Percentiles rank a stretch among this genome's conserved stretches.
These are phyloP conservation scores for Saccharomycopsis fermentans DNA, from an alignment of 805 yeast species.

Conservation along the genomic window DNA sequence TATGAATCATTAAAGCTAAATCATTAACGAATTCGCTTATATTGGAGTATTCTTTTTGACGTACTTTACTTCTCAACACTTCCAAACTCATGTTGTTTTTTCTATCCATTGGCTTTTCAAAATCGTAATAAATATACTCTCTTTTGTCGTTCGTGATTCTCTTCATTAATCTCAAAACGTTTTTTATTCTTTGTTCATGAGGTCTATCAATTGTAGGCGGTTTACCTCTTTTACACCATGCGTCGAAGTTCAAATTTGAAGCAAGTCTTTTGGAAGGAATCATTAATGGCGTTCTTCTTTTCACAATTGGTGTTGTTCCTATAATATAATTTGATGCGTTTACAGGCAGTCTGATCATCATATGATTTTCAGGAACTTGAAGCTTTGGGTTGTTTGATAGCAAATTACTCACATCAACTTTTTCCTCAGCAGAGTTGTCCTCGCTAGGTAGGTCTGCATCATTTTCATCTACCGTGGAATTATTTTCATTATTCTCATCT, in stretches of 20 bases:
- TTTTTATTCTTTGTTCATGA: constrained; percentile 84
- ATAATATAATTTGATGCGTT: neutral
- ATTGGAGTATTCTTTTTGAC: constrained; percentile 68
- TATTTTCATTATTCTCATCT: neutral
- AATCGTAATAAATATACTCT: constrained; percentile 44
- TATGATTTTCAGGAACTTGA: neutral
- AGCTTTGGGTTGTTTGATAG: neutral
- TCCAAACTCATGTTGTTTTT: constrained; percentile 59
- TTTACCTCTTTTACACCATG: constrained; percentile 65
- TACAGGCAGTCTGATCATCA: constrained; percentile 1
- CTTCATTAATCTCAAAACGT: constrained; percentile 71
- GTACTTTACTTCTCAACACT: constrained; percentile 72
- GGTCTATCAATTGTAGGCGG: constrained; percentile 90
- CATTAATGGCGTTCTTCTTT: neutral
- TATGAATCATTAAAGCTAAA: constrained; percentile 61
- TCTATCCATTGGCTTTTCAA: constrained; percentile 75
- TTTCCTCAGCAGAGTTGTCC: neutral
- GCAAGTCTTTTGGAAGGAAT: neutral
- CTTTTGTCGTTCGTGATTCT: constrained; percentile 50
- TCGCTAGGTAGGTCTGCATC: neutral
- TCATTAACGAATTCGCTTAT: constrained; percentile 74
- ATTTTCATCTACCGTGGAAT: neutral
- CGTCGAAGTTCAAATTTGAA: constrained; percentile 7
- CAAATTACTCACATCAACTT: neutral
- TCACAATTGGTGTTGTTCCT: constrained; percentile 1